Percentiles rank a stretch among this genome's conserved stretches.
phyloP scores from a whole-genome alignment of 352 stramenopile species.

The Globisporangium heterothallicum region DNA sequence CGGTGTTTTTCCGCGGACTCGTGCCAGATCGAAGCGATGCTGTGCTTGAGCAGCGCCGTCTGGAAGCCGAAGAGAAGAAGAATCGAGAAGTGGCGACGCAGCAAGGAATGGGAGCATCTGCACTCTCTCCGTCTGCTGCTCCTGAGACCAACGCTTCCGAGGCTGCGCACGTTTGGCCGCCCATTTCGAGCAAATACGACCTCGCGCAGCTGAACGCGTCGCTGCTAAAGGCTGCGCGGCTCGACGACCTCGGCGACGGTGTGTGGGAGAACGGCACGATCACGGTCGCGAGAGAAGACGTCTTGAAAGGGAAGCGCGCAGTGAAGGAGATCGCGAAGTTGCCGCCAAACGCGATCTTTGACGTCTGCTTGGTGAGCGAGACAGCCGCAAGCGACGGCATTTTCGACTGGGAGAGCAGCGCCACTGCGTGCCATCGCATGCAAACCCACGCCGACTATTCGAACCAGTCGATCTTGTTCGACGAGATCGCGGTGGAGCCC shows the following conservation, averaged over 20 bases:
- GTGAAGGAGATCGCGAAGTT: constrained; percentile 65
- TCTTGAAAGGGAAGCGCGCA: constrained; percentile 33
- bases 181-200: constrained; percentile 37
- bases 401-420: constrained; percentile 39
- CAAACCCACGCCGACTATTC: constrained; percentile 72
- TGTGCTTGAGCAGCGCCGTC: constrained; percentile 4
- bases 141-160: constrained; percentile 16
- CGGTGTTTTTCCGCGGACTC: constrained; percentile 62
- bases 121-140: no score
- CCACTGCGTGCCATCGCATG: constrained; percentile 37
- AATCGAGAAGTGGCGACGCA: constrained; percentile 6
- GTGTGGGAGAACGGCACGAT: constrained; percentile 79
- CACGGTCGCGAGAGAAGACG: constrained; percentile 61
- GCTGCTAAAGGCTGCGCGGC: constrained; percentile 40
- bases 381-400: constrained; percentile 63
- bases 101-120: no score
- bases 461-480: constrained; percentile 60
- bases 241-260: constrained; percentile 52
- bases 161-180: constrained; percentile 33
- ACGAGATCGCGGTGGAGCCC: constrained; percentile 40
- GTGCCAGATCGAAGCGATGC: constrained; percentile 25
- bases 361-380: constrained; percentile 69
- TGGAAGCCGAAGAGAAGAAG: background rate
- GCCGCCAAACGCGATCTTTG: constrained; percentile 58
- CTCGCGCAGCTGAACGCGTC: constrained; percentile 34